These are phyloP conservation scores for sorghum (Sorghum bicolor) DNA, from an alignment of 176 grass and related monocot species.

Conservation along the genomic window Sorghum_bicolor_NCBIv3 NC_012872.2:59257001-59257500, in stretches of 20 bases:
- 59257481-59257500: constrained; percentile 90
- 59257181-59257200: constrained; percentile 11
- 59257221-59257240: background rate
- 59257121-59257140: background rate
- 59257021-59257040: no score
- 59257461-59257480: constrained; percentile 17
- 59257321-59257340: constrained; percentile 92
- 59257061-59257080: background rate
- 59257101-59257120: background rate
- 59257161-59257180: background rate
- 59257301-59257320: constrained; percentile 29
- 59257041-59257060: constrained; percentile 3
- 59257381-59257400: constrained; percentile 63
- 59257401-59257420: constrained; percentile 90
- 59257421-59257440: constrained; percentile 15
- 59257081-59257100: background rate
- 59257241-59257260: constrained; percentile 6
- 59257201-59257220: background rate
- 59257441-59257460: constrained; percentile 9
- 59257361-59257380: constrained; percentile 89
- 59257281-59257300: constrained; percentile 4
- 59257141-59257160: background rate
- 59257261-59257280: constrained; percentile 7
- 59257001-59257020: constrained; percentile 78
- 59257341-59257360: constrained; percentile 93